These are phyloP conservation scores for Phytophthora multivora DNA, from an alignment of 352 stramenopile species.

Conservation along the genomic window DNA sequence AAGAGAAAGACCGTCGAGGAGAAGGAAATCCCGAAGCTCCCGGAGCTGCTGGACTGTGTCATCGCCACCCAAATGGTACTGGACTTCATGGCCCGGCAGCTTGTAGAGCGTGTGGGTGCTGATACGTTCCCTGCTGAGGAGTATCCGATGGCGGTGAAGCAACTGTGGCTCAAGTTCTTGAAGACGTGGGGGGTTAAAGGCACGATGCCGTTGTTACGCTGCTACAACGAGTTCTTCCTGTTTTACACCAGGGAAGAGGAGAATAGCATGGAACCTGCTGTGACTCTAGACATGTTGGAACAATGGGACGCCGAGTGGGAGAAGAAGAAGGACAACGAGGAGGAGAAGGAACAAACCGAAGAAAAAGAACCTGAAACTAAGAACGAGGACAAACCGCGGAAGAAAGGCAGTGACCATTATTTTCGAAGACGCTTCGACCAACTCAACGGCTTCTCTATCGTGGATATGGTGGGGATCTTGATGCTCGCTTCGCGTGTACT, in stretches of 20 bases:
- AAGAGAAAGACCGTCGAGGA: conserved; percentile 9
- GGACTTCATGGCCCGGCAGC: conserved; percentile 48
- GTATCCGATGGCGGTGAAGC: conserved; percentile 50
- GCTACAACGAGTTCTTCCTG: conserved; percentile 78
- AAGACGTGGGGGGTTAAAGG: conserved; percentile 66
- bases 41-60: conserved; percentile 62
- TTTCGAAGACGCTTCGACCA: conserved; percentile 28
- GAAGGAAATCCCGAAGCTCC: conserved; percentile 16
- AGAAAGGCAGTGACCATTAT: neutral
- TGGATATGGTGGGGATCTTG: conserved; percentile 67
- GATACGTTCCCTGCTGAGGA: conserved; percentile 45
- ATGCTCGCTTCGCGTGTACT: conserved; percentile 66
- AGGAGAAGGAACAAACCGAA: neutral
- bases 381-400: neutral
- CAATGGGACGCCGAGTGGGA: conserved; percentile 68
- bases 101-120: conserved; percentile 47
- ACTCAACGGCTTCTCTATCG: conserved; percentile 49
- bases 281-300: conserved; percentile 68
- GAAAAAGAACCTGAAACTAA: neutral
- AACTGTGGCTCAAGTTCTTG: conserved; percentile 76
- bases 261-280: conserved; percentile 50
- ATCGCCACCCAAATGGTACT: conserved; percentile 68
- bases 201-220: conserved; percentile 60
- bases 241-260: conserved; percentile 28
- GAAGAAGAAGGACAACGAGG: conserved; percentile 23